A percentile compares a stretch with the other conserved stretches of the same genome.
Conservation (phyloP, 306 rosid genomes). For the Acacia melanoxylon region DNA sequence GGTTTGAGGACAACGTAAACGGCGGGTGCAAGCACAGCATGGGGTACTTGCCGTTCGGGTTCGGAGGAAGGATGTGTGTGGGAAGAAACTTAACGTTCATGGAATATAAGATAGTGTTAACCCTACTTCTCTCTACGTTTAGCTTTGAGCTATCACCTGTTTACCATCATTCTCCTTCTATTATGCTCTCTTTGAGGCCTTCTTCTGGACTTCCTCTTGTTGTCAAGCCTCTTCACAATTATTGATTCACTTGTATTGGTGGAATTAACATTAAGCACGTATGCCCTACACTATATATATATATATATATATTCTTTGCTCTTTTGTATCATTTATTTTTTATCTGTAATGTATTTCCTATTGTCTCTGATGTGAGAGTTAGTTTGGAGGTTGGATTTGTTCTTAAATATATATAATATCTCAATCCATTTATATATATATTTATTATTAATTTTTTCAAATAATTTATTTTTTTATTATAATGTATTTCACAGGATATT, state of each 20-base stretch:
- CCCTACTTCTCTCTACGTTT: conserved; percentile 64
- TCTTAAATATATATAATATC: too few relatives aligned
- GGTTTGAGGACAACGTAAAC: conserved; percentile 54
- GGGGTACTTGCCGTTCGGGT: conserved; percentile 91
- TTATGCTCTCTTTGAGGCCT: conserved; percentile 79
- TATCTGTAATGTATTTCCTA: neutral
- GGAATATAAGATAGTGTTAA: conserved; percentile 86
- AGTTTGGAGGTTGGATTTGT: too few relatives aligned
- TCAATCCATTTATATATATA: too few relatives aligned
- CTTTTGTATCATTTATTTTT: neutral
- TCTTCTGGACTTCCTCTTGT: conserved; percentile 53
- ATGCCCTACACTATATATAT: neutral
- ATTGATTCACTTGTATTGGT: neutral
- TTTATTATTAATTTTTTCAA: too few relatives aligned
- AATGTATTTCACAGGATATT: too few relatives aligned
- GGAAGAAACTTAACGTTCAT: conserved; percentile 77
- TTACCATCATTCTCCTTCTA: conserved; percentile 74
- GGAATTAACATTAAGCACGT: neutral
- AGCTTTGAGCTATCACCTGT: conserved; percentile 56
- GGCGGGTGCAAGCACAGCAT: conserved; percentile 90
- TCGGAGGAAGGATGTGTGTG: conserved; percentile 95
- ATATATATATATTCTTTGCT: neutral
- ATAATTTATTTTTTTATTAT: too few relatives aligned
- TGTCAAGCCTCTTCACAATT: conserved; percentile 40
- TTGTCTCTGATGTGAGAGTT: too few relatives aligned